phyloP scores from a whole-genome alignment of 192 early-diverging fungal genomes.

The Coemansia sp. region DNA sequence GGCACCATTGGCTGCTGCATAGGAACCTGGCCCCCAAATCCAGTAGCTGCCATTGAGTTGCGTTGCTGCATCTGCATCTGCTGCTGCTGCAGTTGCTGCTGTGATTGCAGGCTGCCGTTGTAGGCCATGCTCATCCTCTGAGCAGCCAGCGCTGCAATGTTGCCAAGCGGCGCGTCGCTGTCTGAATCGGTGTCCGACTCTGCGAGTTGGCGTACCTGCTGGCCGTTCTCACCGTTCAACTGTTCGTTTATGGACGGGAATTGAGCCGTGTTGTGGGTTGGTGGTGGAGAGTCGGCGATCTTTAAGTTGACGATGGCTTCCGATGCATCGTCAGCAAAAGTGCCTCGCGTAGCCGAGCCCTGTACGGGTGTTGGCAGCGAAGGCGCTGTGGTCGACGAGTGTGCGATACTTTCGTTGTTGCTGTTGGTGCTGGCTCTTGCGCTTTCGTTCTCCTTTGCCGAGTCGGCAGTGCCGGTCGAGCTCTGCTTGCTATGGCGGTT shows the following conservation, averaged over 20 bases:
- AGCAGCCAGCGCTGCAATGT: slow-evolving; percentile 31
- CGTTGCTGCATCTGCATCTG: slow-evolving; percentile 48
- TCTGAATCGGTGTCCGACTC: slow-evolving; percentile 47
- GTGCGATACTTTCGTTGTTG: slow-evolving; percentile 31
- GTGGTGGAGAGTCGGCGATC: slow-evolving; percentile 44
- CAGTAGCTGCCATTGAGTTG: slow-evolving; percentile 30
- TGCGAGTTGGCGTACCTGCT: slow-evolving; percentile 35
- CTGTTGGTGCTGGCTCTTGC: slow-evolving; percentile 23
- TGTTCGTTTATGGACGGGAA: slow-evolving; percentile 1
- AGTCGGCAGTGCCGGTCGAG: slow-evolving; percentile 27
- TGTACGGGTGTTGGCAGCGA: slow-evolving; percentile 41
- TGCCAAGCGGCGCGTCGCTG: slow-evolving; percentile 45
- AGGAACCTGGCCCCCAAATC: slow-evolving; percentile 11
- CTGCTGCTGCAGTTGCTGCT: slow-evolving; percentile 31
- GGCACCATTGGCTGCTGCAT: slow-evolving; percentile 38
- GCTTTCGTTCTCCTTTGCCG: slow-evolving; percentile 32
- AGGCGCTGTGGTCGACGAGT: slow-evolving; percentile 34
- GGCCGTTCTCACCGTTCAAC: slow-evolving; percentile 6
- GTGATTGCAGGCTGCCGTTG: slow-evolving; percentile 16
- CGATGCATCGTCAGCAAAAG: slow-evolving; percentile 49
- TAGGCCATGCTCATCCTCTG: slow-evolving; percentile 21
- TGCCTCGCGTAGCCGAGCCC: slow-evolving; percentile 22
- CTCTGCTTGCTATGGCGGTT: slow-evolving; percentile 39
- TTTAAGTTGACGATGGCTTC: slow-evolving; percentile 50
- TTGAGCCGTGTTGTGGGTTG: slow-evolving; percentile 6